Evolutionary conservation across 805 yeast genomes (phyloP), one percentile per base, ranked within the genome.

Genomic region (Kodamaea laetipori): DNA sequence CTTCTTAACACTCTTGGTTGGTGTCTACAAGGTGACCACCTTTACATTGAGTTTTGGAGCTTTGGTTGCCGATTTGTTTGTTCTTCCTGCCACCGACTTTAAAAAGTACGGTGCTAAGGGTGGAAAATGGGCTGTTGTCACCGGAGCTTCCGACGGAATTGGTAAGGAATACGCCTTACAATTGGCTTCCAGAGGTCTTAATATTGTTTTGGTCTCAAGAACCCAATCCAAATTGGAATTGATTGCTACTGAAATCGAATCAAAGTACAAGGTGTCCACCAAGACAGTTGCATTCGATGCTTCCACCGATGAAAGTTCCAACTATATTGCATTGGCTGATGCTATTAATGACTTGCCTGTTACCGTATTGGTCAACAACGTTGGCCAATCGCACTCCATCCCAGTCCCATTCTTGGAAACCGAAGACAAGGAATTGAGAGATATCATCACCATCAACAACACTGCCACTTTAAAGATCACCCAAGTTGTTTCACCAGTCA

Each of bases 81-180:
- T 87, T 18, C 69, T 84, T 25, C 89, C 92, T 24, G 67, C 82
- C 6, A 80, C 73, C 38, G 63, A 73, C 57, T 83, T 76, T 56
- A 57, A 62, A 32, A 82, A 80, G 60, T 90, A 90, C 58, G 96
- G 97, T n/a, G 84, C 92, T 19, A 71, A 73, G 47, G 46, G 53
- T 15, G 85, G 84, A 19, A 73, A 78, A 31, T 94, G 97, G 92
- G 97, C 97, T n/a, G 86, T 94, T 24, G 78, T 94, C 12, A 94
- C 99, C 5, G 99, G 99, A 46, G 95, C 97, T 3, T 88, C 97
- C 37, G 98, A 94, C 62, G 99, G 99, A 26, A 85, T 94, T 58
- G 99, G 99, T 45, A 89, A 90, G 61, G 96, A 94, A 63, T 94
- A 79, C 60, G 83, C 97, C 1, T 58, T 67, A 18, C 98, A 92